Evolutionary conservation across 2,329 filamentous ascomycete species (phyloP), one percentile per base, ranked within the genome.

Genomic region (Monosporascus sp.): DNA sequence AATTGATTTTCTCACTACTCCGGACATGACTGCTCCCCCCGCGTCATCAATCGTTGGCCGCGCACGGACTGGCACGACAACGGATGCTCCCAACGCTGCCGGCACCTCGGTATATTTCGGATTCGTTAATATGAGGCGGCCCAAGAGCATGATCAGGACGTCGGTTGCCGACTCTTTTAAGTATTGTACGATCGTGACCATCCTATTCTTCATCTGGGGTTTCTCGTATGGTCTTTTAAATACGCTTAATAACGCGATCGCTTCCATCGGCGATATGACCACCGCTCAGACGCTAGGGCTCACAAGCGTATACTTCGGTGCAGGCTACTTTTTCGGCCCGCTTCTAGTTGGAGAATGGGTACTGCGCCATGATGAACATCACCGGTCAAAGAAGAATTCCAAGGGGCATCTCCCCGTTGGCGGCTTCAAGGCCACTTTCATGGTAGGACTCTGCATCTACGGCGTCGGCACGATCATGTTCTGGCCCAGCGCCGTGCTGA

Each of bases 191-290:
- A 76, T 90, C 58, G 90, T 95, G 22, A 89, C 88, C 1, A 80
- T 92, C 7, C 75, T 96, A 0, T 96, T 96, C 71, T 85, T 96
- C 58, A 74, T 96, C 3, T 96, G 91, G 91, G 92, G 92, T 0
- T 87, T 96, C 54, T 91, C 91, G 0, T 96, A 96, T 62, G 92
- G 92, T 0, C 78, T 96, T 2, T 76, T 96, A 6, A 91, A 94
- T 63, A 87, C 86, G 0, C 79, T 97, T 27, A 96, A 96, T 66
- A 79, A 78, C 20, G 83, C 84, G 24, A 85, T 91, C 50, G 82
- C 86, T 37, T 65, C 70, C 14, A 79, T 90, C 6, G 79, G 85
- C 16, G 63, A 79, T 22, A 86, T 88, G 77, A 80, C 76, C 1
- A 69, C 76, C 0, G 78, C 81, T 7, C 78, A 91, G 67, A 85